Conservation (phyloP, 345 rosid genomes). For the Lenwebbia sp. region DNA sequence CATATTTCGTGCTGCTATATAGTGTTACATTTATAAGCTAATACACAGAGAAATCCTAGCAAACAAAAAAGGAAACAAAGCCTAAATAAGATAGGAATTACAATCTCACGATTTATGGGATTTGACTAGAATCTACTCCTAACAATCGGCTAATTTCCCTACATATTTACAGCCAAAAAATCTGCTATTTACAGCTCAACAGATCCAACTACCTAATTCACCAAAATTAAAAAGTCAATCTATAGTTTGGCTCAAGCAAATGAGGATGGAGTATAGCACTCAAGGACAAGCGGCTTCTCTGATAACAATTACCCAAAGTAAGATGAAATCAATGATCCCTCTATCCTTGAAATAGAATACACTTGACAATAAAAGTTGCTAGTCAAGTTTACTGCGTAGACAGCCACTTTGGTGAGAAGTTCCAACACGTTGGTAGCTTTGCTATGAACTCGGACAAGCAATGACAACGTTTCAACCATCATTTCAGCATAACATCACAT, state of each 20-base stretch:
- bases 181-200: too few relatives aligned
- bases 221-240: not conserved
- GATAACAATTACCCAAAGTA: constrained; percentile 43
- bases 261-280: not conserved
- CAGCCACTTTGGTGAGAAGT: constrained; percentile 60
- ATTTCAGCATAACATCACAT: not conserved
- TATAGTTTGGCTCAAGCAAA: not conserved
- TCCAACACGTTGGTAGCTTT: constrained; percentile 67
- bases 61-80: too few relatives aligned
- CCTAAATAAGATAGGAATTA: too few relatives aligned
- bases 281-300: not conserved
- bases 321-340: constrained; percentile 28
- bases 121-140: too few relatives aligned
- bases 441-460: constrained; percentile 6
- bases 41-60: too few relatives aligned
- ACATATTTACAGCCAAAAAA: too few relatives aligned
- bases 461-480: not conserved
- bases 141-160: too few relatives aligned
- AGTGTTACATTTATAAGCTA: too few relatives aligned
- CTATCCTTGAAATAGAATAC: constrained; percentile 25
- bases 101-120: too few relatives aligned
- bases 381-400: constrained; percentile 64
- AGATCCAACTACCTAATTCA: not conserved
- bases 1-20: too few relatives aligned
- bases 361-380: constrained; percentile 72